Evolutionary conservation across 208 protist genomes (phyloP), one percentile per base, ranked within the genome.

Genomic region (Acanthamoeba healyi): DNA sequence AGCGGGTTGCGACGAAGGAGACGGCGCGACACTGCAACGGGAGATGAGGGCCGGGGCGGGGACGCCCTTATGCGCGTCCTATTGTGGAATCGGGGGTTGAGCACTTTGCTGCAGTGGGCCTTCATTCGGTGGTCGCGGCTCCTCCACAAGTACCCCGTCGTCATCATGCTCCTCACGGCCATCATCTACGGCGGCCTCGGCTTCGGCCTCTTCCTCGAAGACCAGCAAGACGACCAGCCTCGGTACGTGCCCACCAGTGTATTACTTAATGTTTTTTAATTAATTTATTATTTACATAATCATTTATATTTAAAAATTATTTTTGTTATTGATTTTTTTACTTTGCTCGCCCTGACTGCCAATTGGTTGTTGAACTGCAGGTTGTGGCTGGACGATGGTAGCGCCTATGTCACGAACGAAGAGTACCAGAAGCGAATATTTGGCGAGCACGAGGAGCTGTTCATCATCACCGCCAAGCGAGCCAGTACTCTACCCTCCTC

Each of bases 181-280:
- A 61, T 88, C 79, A 63, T 88, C 49, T 51, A 51, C 34, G 44
- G 38, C 14, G 79, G 44, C 44, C n/a, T 88, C 42, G 32, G 29
- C 79, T 36, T 88, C 32, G 79, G 79, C 44, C 24, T 88, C 34
- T 36, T 88, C n/a, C 79, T 88, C 29, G 49, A 63, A 29, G 34
- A 88, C 79, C 4, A 88, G 29, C 79, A 88, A n/a, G 79, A 88
- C 79, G 79, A 88, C 79, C 32, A 88, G 42, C 79, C 79, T n/a
- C n/a, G 67, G 67, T 79, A 44, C 67, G 14, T 46, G 3, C 3
- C 34, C 34, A 44, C 1, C 17, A 7, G 2, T 46, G 49, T 54
- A 19, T 54, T 54, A 54, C 15, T 54, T 54, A 19, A 15, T 15
- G 49, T 19, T 54, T 54, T 54, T 54, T 54, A 19, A 54, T 54